Base-by-base conservation (phyloP, 129 eudicot genomes). In the Chrysanthemum seticuspe region DNA sequence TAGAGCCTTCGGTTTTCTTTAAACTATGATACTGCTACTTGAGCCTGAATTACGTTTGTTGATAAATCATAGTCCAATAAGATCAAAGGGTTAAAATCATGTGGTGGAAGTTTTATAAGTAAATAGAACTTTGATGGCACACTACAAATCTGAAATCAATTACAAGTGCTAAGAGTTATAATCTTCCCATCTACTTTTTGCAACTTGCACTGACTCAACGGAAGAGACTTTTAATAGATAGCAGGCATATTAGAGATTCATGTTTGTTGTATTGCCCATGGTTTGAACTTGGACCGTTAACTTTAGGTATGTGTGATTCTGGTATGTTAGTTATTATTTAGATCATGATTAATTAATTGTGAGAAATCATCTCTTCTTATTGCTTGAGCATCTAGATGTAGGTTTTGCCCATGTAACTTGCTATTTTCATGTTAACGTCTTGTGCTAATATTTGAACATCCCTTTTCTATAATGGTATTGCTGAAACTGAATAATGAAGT, bases 381-480 rank as follows among this genome's bases (percentile, higher is more conserved):
- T 56, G n/a, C 65, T 10, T 60, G 65, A 12, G 14, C 65, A 18
- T 60, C 12, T 60, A 23, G 65, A 14, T 23, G 65, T 23, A 11
- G 65, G 65, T 23, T 52, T 15, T 55, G 65, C 34, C n/a, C 31
- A 61, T 23, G 18, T 61, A 61, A 19, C 47, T 27, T 27, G 66
- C 13, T 27, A 61, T 61, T 10, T 27, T 61, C 31, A 23, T 27
- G 66, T 29, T 13, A 27, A 61, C 16, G 14, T 61, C 47, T 61
- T 13, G n/a, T 62, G 67, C 48, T 15, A 34, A 14, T 9, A 25
- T 48, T 73, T 60, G 3, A 29, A 25, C 16, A 19, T 61, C 21
- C 29, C 19, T 13, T 27, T 71, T 18, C 27, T 40, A 19, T 13
- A n/a, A 58, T 58, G 47, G 69, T 60, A 16, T 50, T 73, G 70